These are phyloP conservation scores for Candida alai DNA, from an alignment of 805 yeast genomes.

Conservation along the genomic window DNA sequence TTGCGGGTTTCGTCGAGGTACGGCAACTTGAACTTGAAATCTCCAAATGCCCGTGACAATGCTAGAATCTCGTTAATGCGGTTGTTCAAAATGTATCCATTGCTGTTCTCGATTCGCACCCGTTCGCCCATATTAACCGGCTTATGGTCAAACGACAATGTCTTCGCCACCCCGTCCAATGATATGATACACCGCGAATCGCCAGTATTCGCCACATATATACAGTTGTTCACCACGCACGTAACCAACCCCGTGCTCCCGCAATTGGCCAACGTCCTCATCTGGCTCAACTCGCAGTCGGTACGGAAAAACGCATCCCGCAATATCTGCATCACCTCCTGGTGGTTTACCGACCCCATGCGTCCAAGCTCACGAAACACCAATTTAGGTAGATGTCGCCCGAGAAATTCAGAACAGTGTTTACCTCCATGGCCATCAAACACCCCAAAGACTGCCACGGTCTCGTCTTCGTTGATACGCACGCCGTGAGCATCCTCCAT, in stretches of 20 bases:
- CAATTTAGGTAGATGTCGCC: slow-evolving; percentile 36
- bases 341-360: slow-evolving; percentile 8
- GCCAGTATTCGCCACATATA: slow-evolving; percentile 69
- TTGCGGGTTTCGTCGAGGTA: slow-evolving; percentile 29
- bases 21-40: slow-evolving; percentile 39
- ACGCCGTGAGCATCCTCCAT: slow-evolving; percentile 77
- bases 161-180: slow-evolving; percentile 59
- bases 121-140: slow-evolving; percentile 43
- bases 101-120: slow-evolving; percentile 39
- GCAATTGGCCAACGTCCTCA: slow-evolving; percentile 27
- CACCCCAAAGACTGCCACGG: slow-evolving; percentile 56
- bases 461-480: slow-evolving; percentile 40
- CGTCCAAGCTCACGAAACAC: slow-evolving; percentile 25
- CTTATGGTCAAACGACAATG: slow-evolving; percentile 42
- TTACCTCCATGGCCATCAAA: slow-evolving; percentile 85
- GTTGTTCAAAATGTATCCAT: slow-evolving; percentile 34
- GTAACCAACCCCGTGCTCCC: slow-evolving; percentile 42
- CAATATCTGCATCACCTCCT: slow-evolving; percentile 1
- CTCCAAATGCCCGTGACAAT: slow-evolving; percentile 43
- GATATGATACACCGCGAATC: slow-evolving; percentile 68
- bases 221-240: slow-evolving; percentile 25
- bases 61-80: slow-evolving; percentile 43
- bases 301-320: slow-evolving; percentile 32
- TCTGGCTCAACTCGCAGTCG: slow-evolving; percentile 26
- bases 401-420: slow-evolving; percentile 52